These are phyloP conservation scores for Cryomyces minteri DNA, from an alignment of 495 filamentous ascomycete species.

Conservation along the genomic window DNA sequence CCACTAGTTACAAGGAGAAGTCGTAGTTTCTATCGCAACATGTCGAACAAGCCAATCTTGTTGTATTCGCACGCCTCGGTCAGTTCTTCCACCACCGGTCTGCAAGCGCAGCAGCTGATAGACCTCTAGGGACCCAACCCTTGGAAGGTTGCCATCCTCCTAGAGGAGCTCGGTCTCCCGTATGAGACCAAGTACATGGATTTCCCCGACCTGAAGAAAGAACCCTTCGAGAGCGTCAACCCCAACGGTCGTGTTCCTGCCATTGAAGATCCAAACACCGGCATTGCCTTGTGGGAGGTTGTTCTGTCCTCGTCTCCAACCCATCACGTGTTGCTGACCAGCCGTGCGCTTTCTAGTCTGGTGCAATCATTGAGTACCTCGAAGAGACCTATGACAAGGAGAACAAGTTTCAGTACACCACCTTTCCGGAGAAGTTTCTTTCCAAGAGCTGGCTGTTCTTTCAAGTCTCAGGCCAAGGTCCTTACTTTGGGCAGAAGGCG, in stretches of 20 bases:
- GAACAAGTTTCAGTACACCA: conserved; percentile 7
- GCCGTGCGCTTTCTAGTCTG: conserved; percentile 6
- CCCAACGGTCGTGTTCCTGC: conserved; percentile 23
- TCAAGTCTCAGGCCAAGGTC: conserved; percentile 23
- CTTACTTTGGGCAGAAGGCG: conserved; percentile 22
- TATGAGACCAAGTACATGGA: conserved; percentile 5
- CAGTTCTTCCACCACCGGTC: background rate
- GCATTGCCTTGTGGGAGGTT: conserved; percentile 22
- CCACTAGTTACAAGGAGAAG: too few relatives aligned
- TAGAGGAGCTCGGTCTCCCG: conserved; percentile 12
- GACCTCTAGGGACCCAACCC: conserved; percentile 6
- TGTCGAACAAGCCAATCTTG: conserved; percentile 8
- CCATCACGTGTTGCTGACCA: background rate
- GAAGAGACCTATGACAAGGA: conserved; percentile 17
- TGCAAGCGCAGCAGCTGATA: background rate
- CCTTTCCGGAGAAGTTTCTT: conserved; percentile 16
- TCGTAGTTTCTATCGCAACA: too few relatives aligned
- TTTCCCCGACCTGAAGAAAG: conserved; percentile 5
- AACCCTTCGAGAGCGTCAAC: conserved; percentile 12
- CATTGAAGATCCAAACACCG: conserved; percentile 26
- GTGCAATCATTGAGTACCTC: conserved; percentile 18
- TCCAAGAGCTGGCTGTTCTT: conserved; percentile 22
- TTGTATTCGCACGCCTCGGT: conserved; percentile 8
- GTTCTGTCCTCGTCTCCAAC: too few relatives aligned
- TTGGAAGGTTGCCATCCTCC: conserved; percentile 9